Conservation (phyloP, 129 eudicot species). For the sunflower (Helianthus annuus) region HanXRQr2.0-SUNRISE NC_035443.2:138256369-138256868, state of each 20-base stretch:
- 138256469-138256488: constrained; percentile 49
- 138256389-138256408: constrained; percentile 58
- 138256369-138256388: background rate
- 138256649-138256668: constrained; percentile 67
- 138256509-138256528: constrained; percentile 51
- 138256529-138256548: constrained; percentile 57
- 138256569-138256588: constrained; percentile 63
- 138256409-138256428: constrained; percentile 58
- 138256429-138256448: constrained; percentile 49
- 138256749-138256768: constrained; percentile 62
- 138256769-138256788: constrained; percentile 83
- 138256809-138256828: constrained; percentile 65
- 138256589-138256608: constrained; percentile 25
- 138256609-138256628: constrained; percentile 60
- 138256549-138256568: constrained; percentile 59
- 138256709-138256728: constrained; percentile 74
- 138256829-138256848: constrained; percentile 49
- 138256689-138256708: constrained; percentile 57
- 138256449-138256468: constrained; percentile 51
- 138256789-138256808: constrained; percentile 52
- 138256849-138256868: constrained; percentile 50
- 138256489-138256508: constrained; percentile 55
- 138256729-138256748: constrained; percentile 49
- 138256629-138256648: constrained; percentile 77
- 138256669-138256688: constrained; percentile 62